Evolutionary conservation across 192 early-diverging fungal species (phyloP), one percentile per base, ranked within the genome.

Genomic region (Fimicolochytrium jonesii): DNA sequence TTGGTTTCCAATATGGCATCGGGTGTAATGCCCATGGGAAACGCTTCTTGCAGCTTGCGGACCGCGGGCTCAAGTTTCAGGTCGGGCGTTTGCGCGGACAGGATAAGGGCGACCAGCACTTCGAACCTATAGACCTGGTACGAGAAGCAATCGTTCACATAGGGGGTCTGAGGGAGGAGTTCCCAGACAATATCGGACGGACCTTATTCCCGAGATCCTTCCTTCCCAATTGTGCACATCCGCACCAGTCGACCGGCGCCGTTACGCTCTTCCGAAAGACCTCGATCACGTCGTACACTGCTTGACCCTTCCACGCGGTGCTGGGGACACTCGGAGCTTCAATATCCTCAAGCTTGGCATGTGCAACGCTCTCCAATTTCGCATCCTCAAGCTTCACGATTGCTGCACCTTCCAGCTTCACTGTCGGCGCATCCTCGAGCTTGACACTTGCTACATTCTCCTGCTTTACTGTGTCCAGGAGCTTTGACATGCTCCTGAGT

Each of bases 1-100:
- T 84, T 73, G 28, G 81, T 77, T 30, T 73, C 76, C 46, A 88
- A 62, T 11, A 98, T 69, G 3, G 82, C 75, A 18, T 87, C 72
- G 17, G 87, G 59, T 2, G 84, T 86, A 56, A 94, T 61, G n/a
- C 91, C 89, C 28, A 81, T 85, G 2, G 83, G 77, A 47, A 85
- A 73, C 29, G 74, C 64, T 10, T 60, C 49, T 49, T 90, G 81
- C 7, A 98, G 68, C 4, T 81, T 79, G 20, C 75, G 67, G 22
- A 98, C 80, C 2, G 88, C 92, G 29, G 77, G 85, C 0, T 90
- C 89, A 0, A 92, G 94, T 23, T 90, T 81, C 15, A 87, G 82
- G 63, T 98, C 95, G 56, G 92, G 94, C 9, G 95, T 97, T 73
- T 94, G 92, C 20, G 93, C 90, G 9, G 93, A 95, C 17, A 98